Percentiles rank a stretch among this genome's conserved stretches.
Conservation (phyloP, 768 basidiomycete genomes). For the Fomitopsis serialis region DNA sequence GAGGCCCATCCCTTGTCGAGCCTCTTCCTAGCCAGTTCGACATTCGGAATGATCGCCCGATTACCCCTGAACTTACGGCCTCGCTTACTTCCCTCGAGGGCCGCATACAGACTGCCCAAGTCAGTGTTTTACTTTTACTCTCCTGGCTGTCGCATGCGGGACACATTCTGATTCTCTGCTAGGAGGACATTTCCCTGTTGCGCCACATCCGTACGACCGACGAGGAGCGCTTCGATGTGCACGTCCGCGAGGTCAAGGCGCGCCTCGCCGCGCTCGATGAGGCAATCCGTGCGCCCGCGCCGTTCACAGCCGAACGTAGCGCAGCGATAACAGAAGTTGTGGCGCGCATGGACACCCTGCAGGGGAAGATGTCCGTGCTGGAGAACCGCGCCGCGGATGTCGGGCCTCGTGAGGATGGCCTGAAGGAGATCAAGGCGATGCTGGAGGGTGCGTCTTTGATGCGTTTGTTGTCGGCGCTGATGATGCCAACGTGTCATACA, state of each 20-base stretch:
- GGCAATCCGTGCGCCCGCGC: conserved; percentile 29
- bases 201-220: conserved; percentile 33
- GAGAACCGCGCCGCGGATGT: conserved; percentile 7
- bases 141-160: not conserved
- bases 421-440: conserved; percentile 7
- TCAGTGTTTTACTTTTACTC: conserved; percentile 3
- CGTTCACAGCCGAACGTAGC: conserved; percentile 16
- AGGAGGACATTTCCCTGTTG: conserved; percentile 32
- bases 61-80: not conserved
- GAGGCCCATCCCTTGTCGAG: too few relatives aligned
- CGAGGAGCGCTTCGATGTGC: conserved; percentile 32
- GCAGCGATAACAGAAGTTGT: conserved; percentile 31
- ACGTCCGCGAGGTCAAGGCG: conserved; percentile 31
- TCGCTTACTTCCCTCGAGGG: not conserved
- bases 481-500: conserved; percentile 16
- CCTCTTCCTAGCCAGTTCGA: too few relatives aligned
- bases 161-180: not conserved
- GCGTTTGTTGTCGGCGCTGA: not conserved
- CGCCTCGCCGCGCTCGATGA: conserved; percentile 37
- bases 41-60: too few relatives aligned
- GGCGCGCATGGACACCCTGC: conserved; percentile 11
- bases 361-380: conserved; percentile 6
- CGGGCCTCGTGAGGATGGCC: conserved; percentile 5
- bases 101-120: conserved; percentile 7
- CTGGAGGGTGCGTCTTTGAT: conserved; percentile 6